Percentiles rank a stretch among this genome's conserved stretches.
phyloP scores from a whole-genome alignment of 108 stramenopile genomes.

The Asterionellopsis glacialis region DNA sequence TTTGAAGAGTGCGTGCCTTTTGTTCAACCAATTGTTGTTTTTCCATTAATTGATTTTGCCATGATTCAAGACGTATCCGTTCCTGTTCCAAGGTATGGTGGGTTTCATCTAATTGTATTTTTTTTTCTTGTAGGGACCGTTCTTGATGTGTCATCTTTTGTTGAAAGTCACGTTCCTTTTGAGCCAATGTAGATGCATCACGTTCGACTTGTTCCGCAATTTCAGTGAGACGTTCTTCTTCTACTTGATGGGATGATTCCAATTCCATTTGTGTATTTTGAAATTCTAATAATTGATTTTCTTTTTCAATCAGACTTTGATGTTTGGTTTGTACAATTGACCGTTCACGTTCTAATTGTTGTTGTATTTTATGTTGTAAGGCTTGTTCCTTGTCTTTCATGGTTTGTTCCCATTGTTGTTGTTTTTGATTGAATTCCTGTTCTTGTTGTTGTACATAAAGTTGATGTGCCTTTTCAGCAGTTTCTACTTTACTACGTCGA shows the following conservation, averaged over 20 bases:
- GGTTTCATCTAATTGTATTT: too few species aligned
- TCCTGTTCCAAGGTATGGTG: too few species aligned
- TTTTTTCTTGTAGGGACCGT: not conserved
- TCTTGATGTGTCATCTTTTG: not conserved
- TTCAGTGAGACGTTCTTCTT: not conserved
- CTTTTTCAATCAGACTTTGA: too few species aligned
- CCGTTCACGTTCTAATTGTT: not conserved
- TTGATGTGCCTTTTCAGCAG: not conserved
- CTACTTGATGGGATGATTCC: not conserved
- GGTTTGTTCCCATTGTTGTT: not conserved
- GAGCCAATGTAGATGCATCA: not conserved
- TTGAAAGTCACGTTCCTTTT: not conserved
- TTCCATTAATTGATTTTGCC: too few species aligned
- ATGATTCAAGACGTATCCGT: too few species aligned
- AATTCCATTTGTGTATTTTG: slow-evolving; percentile 4
- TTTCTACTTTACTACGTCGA: not conserved
- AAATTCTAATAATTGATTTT: not conserved
- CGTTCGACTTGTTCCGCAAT: not conserved
- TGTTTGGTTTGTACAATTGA: not conserved
- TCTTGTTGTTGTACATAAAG: not conserved
- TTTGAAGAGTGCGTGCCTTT: not conserved
- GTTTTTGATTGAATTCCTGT: not conserved
- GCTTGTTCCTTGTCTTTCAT: not conserved
- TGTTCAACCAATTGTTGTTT: not conserved
- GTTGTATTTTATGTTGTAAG: not conserved